These are phyloP conservation scores for Obelidium mucronatum DNA, from an alignment of 192 early-diverging fungal species.

Conservation along the genomic window DNA sequence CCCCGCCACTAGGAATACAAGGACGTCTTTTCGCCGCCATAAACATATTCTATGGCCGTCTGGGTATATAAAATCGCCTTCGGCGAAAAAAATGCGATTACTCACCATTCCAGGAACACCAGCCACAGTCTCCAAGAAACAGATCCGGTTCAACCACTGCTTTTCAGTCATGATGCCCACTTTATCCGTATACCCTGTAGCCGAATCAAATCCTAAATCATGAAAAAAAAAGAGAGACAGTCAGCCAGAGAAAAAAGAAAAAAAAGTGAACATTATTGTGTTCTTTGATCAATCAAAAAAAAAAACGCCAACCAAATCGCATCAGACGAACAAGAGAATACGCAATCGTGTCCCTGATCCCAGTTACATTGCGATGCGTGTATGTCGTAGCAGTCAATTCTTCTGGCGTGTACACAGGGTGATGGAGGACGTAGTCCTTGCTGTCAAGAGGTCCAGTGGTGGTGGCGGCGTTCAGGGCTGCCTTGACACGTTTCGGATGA, in stretches of 20 bases:
- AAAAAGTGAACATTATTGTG: not conserved
- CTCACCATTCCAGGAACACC: slow-evolving; percentile 88
- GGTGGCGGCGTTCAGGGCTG: not conserved
- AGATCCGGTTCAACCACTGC: slow-evolving; percentile 46
- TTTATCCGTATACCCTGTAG: slow-evolving; percentile 44
- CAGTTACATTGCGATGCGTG: slow-evolving; percentile 34
- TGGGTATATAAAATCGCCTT: too few species aligned
- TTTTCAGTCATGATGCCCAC: slow-evolving; percentile 49
- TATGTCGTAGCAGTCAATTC: slow-evolving; percentile 35
- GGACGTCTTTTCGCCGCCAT: too few species aligned
- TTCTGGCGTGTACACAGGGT: slow-evolving; percentile 42
- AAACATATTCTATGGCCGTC: too few species aligned
- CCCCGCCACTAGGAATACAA: too few species aligned
- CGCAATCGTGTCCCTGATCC: slow-evolving; percentile 39
- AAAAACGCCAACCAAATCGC: slow-evolving; percentile 40
- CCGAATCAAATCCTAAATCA: slow-evolving; percentile 41
- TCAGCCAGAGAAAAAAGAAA: not conserved
- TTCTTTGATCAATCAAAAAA: too few species aligned
- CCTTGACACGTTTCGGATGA: not conserved
- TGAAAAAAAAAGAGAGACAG: not conserved
- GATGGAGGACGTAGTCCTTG: slow-evolving; percentile 38
- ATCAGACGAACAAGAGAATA: slow-evolving; percentile 40
- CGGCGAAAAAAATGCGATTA: too few species aligned
- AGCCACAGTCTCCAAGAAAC: slow-evolving; percentile 58
- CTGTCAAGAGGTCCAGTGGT: not conserved